These are phyloP conservation scores for Exophiala spinifera DNA, from an alignment of 2,329 filamentous ascomycete genomes.

Conservation along the genomic window DNA sequence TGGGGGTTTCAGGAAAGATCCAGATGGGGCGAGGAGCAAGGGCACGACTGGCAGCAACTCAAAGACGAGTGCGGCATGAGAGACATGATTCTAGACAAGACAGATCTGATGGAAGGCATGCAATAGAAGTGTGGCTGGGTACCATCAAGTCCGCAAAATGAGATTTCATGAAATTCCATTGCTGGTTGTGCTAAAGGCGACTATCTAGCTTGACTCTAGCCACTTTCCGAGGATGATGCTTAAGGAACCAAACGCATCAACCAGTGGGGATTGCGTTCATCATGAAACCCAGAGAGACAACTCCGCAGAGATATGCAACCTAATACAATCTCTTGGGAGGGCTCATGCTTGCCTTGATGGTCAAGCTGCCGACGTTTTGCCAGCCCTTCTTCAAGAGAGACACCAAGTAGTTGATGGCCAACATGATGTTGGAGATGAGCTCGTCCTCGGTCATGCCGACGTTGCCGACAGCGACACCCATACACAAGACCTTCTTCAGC, in stretches of 20 bases:
- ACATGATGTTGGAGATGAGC: slow-evolving; percentile 97
- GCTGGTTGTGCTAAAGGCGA: not conserved
- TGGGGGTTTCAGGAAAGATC: slow-evolving; percentile 87
- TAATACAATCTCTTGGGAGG: slow-evolving; percentile 98
- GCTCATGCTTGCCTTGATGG: slow-evolving; percentile 99
- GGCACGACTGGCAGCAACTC: slow-evolving; percentile 81
- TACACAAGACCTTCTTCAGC: slow-evolving; percentile 99
- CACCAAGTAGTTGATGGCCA: slow-evolving; percentile 99
- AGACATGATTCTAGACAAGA: slow-evolving; percentile 85
- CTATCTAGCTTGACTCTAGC: not conserved
- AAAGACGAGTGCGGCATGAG: slow-evolving; percentile 77
- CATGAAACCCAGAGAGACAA: not conserved
- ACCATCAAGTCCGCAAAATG: not conserved
- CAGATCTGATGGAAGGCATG: slow-evolving; percentile 93
- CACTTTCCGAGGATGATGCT: not conserved
- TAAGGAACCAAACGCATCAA: not conserved
- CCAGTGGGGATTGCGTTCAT: not conserved
- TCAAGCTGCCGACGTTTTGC: slow-evolving; percentile 99
- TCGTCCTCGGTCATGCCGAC: slow-evolving; percentile 96
- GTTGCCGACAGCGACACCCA: slow-evolving; percentile 98
- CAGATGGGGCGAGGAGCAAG: slow-evolving; percentile 84
- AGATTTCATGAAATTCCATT: not conserved
- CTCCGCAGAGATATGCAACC: slow-evolving; percentile 33
- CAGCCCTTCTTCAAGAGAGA: slow-evolving; percentile 99
- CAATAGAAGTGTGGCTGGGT: slow-evolving; percentile 44